Base-by-base conservation (phyloP, 495 filamentous ascomycete genomes). In the Tuber microsphaerosporum region DNA sequence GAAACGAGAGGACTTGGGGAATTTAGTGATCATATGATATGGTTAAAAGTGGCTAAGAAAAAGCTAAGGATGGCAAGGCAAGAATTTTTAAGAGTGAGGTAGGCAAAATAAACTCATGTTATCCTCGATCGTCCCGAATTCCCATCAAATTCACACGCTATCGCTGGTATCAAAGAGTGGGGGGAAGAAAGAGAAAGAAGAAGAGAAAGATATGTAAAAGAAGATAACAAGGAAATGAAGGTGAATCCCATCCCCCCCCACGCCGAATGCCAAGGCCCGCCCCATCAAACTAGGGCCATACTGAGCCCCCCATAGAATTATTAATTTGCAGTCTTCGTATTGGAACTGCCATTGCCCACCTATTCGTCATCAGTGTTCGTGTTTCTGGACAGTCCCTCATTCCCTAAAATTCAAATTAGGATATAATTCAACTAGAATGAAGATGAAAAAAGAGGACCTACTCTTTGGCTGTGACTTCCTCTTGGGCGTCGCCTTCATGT, bases 401-500 rank as follows among this genome's bases (percentile, higher is more conserved):
- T 31, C 51, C 51, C 51, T 61, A 31, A 16, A 16, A 14, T 61
- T 61, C 3, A 10, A 31, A 34, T 65, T 65, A 65, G 56, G 26
- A 34, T 34, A 34, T 17, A 34, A 34, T 17, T 65, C 12, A 16
- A 14, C 14, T 10, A 17, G 26, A 31, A 34, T 65, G 56, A 34
- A 26, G 56, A 17, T 4, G 26, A 65, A 31, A 65, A 65, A 34
- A 34, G 26, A 34, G 56, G 14, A 31, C 56, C 31, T 77, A 77
- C 31, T 79, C 77, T 51, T 79, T 79, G 34, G 46, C 45, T 31
- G 71, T 42, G 22, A 75, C 41, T 56, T 78, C 75, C 10, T 81
- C 74, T 22, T 74, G 77, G n/a, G 34, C 70, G 42, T 82, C 80
- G 19, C 81, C 75, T 69, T 82, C 81, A 46, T 82, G 81, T 14